phyloP scores from a whole-genome alignment of 2,329 filamentous ascomycete genomes.

The Pseudogymnoascus sp. region DNA sequence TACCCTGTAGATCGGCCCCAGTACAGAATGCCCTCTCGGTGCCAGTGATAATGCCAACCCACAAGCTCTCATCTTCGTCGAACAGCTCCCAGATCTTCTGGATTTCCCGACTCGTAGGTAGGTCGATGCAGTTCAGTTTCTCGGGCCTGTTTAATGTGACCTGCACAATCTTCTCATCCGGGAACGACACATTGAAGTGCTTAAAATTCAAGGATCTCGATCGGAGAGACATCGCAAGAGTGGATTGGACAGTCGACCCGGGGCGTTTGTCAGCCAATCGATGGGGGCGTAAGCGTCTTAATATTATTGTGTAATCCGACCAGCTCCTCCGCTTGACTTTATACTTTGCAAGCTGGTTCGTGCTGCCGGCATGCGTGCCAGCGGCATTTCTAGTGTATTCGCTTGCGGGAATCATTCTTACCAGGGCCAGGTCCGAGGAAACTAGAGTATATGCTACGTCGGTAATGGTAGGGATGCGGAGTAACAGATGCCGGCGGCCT shows the following conservation, averaged over 20 bases:
- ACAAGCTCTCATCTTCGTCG: conserved; percentile 49
- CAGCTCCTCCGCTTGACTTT: background rate
- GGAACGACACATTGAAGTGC: conserved; percentile 36
- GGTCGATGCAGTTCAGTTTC: conserved; percentile 46
- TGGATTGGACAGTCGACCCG: background rate
- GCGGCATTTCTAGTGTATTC: background rate
- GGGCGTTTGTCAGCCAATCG: background rate
- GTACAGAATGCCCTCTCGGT: conserved; percentile 56
- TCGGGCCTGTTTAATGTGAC: conserved; percentile 50
- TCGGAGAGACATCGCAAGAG: background rate
- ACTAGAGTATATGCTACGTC: background rate
- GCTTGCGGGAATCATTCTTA: background rate
- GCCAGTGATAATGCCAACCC: conserved; percentile 56
- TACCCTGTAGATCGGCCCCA: conserved; percentile 53
- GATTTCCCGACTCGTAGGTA: conserved; percentile 30
- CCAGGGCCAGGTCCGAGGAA: background rate
- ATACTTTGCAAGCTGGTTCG: conserved; percentile 1
- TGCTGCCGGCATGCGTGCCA: background rate
- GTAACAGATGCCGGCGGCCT: background rate
- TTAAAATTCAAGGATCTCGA: conserved; percentile 7
- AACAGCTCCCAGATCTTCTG: conserved; percentile 47
- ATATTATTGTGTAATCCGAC: conserved; percentile 3
- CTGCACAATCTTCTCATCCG: conserved; percentile 45
- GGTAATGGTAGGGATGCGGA: background rate
- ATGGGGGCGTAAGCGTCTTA: background rate